phyloP scores from a whole-genome alignment of 1,284 basidiomycete species.

The Vanrija sp. region DNA sequence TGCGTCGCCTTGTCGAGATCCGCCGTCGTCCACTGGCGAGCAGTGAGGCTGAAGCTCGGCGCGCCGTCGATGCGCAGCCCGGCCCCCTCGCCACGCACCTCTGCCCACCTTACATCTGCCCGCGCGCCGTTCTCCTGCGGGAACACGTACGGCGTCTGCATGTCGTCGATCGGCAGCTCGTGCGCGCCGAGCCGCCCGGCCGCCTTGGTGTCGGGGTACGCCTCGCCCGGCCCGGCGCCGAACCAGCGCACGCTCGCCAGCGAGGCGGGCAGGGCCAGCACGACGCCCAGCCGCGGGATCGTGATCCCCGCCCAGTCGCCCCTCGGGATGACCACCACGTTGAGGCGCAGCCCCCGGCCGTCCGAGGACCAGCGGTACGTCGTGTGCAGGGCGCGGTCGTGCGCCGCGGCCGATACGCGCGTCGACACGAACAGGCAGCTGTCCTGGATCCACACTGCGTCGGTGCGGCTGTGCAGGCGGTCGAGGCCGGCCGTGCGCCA shows the following conservation, averaged over 20 bases:
- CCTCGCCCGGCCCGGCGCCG: conserved; percentile 19
- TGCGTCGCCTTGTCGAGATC: conserved; percentile 13
- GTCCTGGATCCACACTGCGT: conserved; percentile 6
- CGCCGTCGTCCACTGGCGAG: conserved; percentile 12
- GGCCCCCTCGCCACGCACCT: conserved; percentile 1
- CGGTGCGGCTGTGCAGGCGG: conserved; percentile 16
- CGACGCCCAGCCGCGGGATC: conserved; percentile 19
- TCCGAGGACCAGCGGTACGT: conserved; percentile 15
- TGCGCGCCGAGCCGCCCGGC: conserved; percentile 9
- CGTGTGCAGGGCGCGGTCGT: conserved; percentile 11
- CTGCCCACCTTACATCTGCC: conserved; percentile 15
- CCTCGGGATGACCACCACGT: conserved; percentile 8
- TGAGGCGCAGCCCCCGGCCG: conserved; percentile 1
- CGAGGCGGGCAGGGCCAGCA: conserved; percentile 6
- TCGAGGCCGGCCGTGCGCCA: conserved; percentile 21
- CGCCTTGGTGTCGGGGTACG: conserved; percentile 14
- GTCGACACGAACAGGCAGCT: conserved; percentile 9
- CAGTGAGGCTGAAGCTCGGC: conserved; percentile 13
- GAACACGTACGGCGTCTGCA: conserved; percentile 24
- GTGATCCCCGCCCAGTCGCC: conserved; percentile 14
- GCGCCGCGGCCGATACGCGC: conserved; percentile 14
- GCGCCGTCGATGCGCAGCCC: conserved; percentile 9
- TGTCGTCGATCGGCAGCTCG: conserved; percentile 12
- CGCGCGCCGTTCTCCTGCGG: conserved; percentile 25
- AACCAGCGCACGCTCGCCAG: conserved; percentile 13